These are phyloP conservation scores for Puccinia coronata DNA, from an alignment of 1,284 basidiomycete species.

Conservation along the genomic window DNA sequence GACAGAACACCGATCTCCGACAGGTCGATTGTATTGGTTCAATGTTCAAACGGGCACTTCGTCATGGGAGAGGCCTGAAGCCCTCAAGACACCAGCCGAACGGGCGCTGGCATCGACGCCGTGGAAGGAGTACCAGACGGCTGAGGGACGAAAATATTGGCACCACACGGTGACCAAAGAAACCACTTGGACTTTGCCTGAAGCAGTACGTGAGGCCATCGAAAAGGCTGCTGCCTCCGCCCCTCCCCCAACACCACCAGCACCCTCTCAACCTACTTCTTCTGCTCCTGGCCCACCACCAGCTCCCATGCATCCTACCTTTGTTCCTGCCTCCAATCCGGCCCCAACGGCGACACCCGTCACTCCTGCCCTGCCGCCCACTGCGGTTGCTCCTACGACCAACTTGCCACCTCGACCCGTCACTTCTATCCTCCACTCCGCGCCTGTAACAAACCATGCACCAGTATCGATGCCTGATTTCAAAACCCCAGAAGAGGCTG, in stretches of 20 bases:
- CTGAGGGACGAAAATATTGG: conserved; percentile 81
- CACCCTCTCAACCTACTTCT: conserved; percentile 34
- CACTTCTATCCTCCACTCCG: conserved; percentile 46
- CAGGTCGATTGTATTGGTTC: conserved; percentile 83
- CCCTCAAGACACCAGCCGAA: conserved; percentile 56
- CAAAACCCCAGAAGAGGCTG: conserved; percentile 78
- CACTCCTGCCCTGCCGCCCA: conserved; percentile 30
- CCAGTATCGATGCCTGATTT: conserved; percentile 82
- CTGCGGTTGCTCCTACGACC: conserved; percentile 49
- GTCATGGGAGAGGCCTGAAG: conserved; percentile 56
- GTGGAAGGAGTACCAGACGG: conserved; percentile 89
- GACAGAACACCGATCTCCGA: conserved; percentile 66
- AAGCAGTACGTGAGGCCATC: conserved; percentile 75
- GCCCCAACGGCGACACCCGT: conserved; percentile 46
- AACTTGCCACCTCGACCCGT: conserved; percentile 40
- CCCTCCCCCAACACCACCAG: conserved; percentile 37
- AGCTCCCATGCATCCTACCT: conserved; percentile 51
- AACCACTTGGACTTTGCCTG: conserved; percentile 95
- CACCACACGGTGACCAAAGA: conserved; percentile 80
- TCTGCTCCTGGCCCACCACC: conserved; percentile 48
- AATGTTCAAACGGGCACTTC: conserved; percentile 60
- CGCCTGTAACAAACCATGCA: conserved; percentile 58
- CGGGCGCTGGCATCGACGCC: conserved; percentile 53
- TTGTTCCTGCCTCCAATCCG: conserved; percentile 53
- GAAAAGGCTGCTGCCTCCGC: conserved; percentile 74